Evolutionary conservation across 2,329 filamentous ascomycete species (phyloP).

Genomic region (Ascocoryne sarcoides): DNA sequence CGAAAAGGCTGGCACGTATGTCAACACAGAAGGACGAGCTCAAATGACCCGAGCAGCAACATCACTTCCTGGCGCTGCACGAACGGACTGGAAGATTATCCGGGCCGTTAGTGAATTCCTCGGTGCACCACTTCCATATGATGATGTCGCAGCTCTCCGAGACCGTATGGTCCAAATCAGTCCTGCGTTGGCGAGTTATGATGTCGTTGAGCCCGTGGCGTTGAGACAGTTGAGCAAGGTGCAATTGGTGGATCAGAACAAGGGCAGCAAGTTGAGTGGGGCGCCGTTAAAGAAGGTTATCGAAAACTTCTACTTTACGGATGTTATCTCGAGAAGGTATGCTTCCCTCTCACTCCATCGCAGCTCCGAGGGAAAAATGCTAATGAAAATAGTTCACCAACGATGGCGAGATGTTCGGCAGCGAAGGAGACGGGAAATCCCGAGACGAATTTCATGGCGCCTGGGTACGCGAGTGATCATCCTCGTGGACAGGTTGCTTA

Average conservation of each 20-base stretch:
- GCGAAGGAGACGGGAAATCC: constrained; percentile 78
- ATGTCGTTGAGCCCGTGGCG: constrained; percentile 76
- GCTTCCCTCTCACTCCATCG: constrained; percentile 20
- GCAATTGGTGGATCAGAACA: constrained; percentile 93
- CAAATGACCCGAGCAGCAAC: constrained; percentile 90
- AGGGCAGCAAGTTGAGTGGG: constrained; percentile 67
- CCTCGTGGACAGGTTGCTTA: constrained; percentile 27
- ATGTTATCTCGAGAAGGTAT: constrained; percentile 91
- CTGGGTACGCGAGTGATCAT: constrained; percentile 40
- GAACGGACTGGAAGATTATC: constrained; percentile 99
- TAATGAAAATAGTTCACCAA: constrained; percentile 62
- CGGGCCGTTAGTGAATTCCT: constrained; percentile 89
- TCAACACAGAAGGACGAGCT: constrained; percentile 95
- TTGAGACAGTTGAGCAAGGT: constrained; percentile 76
- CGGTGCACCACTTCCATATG: constrained; percentile 78
- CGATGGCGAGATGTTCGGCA: constrained; percentile 95
- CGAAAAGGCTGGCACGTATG: constrained; percentile 90
- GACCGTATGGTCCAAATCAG: constrained; percentile 95
- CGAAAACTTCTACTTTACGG: constrained; percentile 97
- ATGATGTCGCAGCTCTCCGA: constrained; percentile 79
- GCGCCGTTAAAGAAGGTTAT: constrained; percentile 74
- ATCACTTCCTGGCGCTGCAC: constrained; percentile 76
- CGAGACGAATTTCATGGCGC: constrained; percentile 70
- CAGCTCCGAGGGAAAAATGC: constrained; percentile 3
- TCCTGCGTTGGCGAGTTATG: constrained; percentile 80